Conservation (phyloP, 306 rosid species). For the Medicago arabica region DNA sequence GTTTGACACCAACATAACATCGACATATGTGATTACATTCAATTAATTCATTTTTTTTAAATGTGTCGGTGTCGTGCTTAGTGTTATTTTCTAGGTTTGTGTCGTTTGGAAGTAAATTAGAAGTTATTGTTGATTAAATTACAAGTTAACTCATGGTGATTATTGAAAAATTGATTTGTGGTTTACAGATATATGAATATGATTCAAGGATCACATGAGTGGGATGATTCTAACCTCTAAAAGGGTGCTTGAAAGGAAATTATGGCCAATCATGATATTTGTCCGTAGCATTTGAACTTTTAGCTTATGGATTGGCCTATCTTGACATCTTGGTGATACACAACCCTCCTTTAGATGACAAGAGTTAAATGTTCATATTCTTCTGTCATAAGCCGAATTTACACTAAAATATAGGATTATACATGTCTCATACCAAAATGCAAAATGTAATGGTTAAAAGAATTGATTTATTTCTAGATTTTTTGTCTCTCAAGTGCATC, state of each 20-base stretch:
- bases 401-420: slow-evolving; percentile 35
- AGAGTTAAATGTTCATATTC: slow-evolving; percentile 23
- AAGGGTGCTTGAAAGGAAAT: slow-evolving; percentile 35
- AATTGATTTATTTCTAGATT: neutral
- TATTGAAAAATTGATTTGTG: slow-evolving; percentile 15
- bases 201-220: slow-evolving; percentile 35
- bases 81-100: too few species aligned
- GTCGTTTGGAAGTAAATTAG: neutral
- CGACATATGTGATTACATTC: too few species aligned
- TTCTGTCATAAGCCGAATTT: slow-evolving; percentile 28
- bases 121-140: slow-evolving; percentile 1
- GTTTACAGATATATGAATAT: slow-evolving; percentile 55
- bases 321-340: slow-evolving; percentile 22
- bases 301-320: slow-evolving; percentile 35
- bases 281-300: slow-evolving; percentile 24
- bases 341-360: slow-evolving; percentile 31
- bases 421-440: slow-evolving; percentile 35
- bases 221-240: slow-evolving; percentile 19
- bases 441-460: slow-evolving; percentile 32
- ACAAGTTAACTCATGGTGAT: slow-evolving; percentile 8
- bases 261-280: slow-evolving; percentile 21
- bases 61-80: neutral
- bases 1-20: too few species aligned
- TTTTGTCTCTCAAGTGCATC: neutral
- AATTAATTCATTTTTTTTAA: too few species aligned